Conservation (phyloP, 2,329 filamentous ascomycete species). For the Colletotrichum orbiculare region DNA sequence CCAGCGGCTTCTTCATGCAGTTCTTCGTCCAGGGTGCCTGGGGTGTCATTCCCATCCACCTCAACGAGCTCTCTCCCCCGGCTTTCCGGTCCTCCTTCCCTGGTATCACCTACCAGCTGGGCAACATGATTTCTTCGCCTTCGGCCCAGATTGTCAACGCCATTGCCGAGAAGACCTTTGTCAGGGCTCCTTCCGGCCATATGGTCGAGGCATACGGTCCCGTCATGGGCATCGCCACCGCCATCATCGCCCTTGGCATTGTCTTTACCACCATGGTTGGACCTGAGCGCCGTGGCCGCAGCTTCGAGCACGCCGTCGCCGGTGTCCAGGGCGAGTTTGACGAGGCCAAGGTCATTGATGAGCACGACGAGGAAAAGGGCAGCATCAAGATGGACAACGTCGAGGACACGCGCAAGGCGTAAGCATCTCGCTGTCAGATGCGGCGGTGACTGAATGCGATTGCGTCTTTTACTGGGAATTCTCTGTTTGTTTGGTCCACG, state of each 20-base stretch:
- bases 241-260: constrained; percentile 79
- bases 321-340: constrained; percentile 44
- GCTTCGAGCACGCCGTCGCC: constrained; percentile 70
- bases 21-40: constrained; percentile 75
- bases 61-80: constrained; percentile 78
- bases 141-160: constrained; percentile 83
- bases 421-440: constrained; percentile 9
- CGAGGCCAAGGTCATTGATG: constrained; percentile 43
- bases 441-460: neutral
- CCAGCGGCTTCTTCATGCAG: constrained; percentile 75
- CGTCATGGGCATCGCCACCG: constrained; percentile 80
- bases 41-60: constrained; percentile 77
- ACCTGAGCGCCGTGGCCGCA: constrained; percentile 77
- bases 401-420: constrained; percentile 28
- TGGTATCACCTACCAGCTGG: constrained; percentile 78
- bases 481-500: no score
- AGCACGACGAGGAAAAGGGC: constrained; percentile 46
- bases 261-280: constrained; percentile 75
- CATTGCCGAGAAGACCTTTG: constrained; percentile 70
- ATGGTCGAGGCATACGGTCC: constrained; percentile 77
- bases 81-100: constrained; percentile 78
- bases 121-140: constrained; percentile 79
- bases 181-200: constrained; percentile 64
- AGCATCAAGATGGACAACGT: constrained; percentile 27
- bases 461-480: no score